These are phyloP conservation scores for Xylaria sp. DNA, from an alignment of 2,329 filamentous ascomycete genomes.

Conservation along the genomic window DNA sequence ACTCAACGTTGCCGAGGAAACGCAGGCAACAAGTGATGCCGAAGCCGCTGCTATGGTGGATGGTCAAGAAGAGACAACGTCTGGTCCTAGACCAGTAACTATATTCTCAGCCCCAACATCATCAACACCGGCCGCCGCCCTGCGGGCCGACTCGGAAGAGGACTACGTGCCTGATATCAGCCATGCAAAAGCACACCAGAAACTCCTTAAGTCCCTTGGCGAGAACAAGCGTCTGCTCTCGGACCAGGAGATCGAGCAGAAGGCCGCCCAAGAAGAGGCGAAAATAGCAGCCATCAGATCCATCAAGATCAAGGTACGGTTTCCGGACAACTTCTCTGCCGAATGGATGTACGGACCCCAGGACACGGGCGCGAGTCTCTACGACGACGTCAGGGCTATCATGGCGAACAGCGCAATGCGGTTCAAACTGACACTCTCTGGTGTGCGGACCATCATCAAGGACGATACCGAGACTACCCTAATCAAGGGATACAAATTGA, in stretches of 20 bases:
- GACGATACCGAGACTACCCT: slow-evolving; percentile 51
- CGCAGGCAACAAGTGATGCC: background rate
- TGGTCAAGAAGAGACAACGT: slow-evolving; percentile 17
- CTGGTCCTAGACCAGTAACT: slow-evolving; percentile 49
- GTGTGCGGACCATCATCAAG: slow-evolving; percentile 44
- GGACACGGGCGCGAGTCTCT: slow-evolving; percentile 66
- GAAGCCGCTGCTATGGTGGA: slow-evolving; percentile 29
- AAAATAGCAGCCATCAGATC: slow-evolving; percentile 61
- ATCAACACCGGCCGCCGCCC: slow-evolving; percentile 70
- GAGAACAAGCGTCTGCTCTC: slow-evolving; percentile 75
- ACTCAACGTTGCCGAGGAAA: background rate
- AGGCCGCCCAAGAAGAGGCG: slow-evolving; percentile 59
- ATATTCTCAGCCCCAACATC: slow-evolving; percentile 74
- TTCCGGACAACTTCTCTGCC: slow-evolving; percentile 78
- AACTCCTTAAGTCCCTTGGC: slow-evolving; percentile 53
- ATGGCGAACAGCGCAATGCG: slow-evolving; percentile 59
- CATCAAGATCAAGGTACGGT: slow-evolving; percentile 73
- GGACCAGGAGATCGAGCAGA: slow-evolving; percentile 72
- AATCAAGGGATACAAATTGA: slow-evolving; percentile 68
- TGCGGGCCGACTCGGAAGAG: slow-evolving; percentile 59
- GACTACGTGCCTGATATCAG: slow-evolving; percentile 72
- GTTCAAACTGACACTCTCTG: slow-evolving; percentile 67
- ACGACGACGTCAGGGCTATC: slow-evolving; percentile 67
- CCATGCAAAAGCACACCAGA: slow-evolving; percentile 71
- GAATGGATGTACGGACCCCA: slow-evolving; percentile 63